These are phyloP conservation scores for Aspergillus alliaceus DNA, from an alignment of 2,329 filamentous ascomycete genomes.

Conservation along the genomic window DNA sequence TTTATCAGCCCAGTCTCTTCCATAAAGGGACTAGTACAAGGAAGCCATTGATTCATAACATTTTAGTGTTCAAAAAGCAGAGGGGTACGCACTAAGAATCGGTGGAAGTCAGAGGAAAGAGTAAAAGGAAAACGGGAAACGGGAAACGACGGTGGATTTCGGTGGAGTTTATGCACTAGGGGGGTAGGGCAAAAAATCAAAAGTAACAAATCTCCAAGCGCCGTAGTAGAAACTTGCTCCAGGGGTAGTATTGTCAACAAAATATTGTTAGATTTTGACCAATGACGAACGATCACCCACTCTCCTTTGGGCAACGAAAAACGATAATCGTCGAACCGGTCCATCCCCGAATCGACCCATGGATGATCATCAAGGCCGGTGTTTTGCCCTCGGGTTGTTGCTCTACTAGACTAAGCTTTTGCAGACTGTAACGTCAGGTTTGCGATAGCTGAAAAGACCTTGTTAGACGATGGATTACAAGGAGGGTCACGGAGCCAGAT, in stretches of 20 bases:
- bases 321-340: slow-evolving; percentile 12
- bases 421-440: slow-evolving; percentile 6
- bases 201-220: neutral
- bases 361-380: slow-evolving; percentile 17
- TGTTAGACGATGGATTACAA: neutral
- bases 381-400: slow-evolving; percentile 12
- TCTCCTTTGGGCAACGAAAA: slow-evolving; percentile 5
- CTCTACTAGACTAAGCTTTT: neutral
- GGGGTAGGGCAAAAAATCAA: neutral
- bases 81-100: neutral
- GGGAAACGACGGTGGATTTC: neutral
- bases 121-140: neutral
- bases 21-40: neutral
- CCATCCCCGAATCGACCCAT: slow-evolving; percentile 13
- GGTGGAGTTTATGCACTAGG: slow-evolving; percentile 3
- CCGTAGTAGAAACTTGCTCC: neutral
- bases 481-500: neutral
- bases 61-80: neutral
- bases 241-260: slow-evolving; percentile 7
- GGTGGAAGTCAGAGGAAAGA: neutral
- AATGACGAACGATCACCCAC: slow-evolving; percentile 5
- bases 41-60: neutral
- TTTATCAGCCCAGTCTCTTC: neutral
- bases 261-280: neutral
- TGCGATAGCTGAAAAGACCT: neutral